Conservation (phyloP, 2,329 filamentous ascomycete genomes). For the Cladosporium velox region DNA sequence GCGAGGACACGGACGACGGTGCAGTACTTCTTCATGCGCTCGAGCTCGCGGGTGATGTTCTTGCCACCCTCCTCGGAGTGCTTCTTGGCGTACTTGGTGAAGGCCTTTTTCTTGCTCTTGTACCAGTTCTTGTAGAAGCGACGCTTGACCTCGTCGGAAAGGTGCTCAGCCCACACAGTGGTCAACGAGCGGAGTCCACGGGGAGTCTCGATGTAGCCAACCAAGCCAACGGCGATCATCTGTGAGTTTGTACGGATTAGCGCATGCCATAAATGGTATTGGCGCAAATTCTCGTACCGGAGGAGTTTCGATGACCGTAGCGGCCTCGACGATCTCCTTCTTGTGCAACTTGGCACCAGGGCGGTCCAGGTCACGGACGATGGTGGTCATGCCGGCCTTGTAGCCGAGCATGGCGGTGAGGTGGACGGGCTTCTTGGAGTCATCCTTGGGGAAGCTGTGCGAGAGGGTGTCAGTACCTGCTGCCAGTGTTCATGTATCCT, state of each 20-base stretch:
- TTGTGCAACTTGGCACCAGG: conserved; percentile 99
- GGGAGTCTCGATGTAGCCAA: conserved; percentile 99
- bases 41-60: conserved; percentile 93
- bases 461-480: conserved; percentile 13
- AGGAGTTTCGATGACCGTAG: conserved; percentile 87
- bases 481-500: background rate
- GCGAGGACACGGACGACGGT: conserved; percentile 98
- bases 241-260: conserved; percentile 52
- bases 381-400: conserved; percentile 99
- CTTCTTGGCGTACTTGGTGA: conserved; percentile 99
- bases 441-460: conserved; percentile 97
- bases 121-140: conserved; percentile 99
- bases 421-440: conserved; percentile 99
- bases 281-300: conserved; percentile 62
- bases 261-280: conserved; percentile 68
- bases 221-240: conserved; percentile 99
- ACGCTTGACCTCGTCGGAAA: conserved; percentile 98
- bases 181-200: conserved; percentile 98
- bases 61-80: conserved; percentile 90
- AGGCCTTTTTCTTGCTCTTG: conserved; percentile 99
- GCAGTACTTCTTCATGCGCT: conserved; percentile 99
- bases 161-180: conserved; percentile 99
- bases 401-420: conserved; percentile 98
- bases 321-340: conserved; percentile 93
- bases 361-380: conserved; percentile 98